Evolutionary conservation across 305 asterid species (phyloP), one percentile per base, ranked within the genome.

Genomic region (Fraxinus floribunda): DNA sequence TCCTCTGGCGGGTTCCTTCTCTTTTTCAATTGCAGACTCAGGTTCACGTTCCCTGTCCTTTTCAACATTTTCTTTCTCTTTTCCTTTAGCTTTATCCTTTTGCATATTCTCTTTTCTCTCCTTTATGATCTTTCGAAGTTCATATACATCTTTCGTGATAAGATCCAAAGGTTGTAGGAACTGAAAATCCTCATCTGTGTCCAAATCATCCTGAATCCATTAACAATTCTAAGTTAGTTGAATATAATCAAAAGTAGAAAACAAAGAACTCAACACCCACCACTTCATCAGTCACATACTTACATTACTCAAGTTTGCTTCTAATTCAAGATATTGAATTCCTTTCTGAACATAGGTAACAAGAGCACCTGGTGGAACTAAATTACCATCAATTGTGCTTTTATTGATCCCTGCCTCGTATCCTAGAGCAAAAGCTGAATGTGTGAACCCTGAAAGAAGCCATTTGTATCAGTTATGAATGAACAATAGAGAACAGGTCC

Each of bases 301-400:
- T 89, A 95, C 99, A 3, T 78, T 87, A 78, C 80, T 89, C 89
- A 90, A 79, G 84, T 95, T 94, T 85, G 96, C 98, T 85, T 95
- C 99, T 80, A 95, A 88, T 86, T 95, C 97, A 79, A 95, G 97
- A 86, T 93, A 95, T 76, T 92, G 97, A 86, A 94, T 93, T 86
- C 98, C 99, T 87, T 94, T 95, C 86, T 95, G 99, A 77, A 95
- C 85, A 87, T 92, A 94, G 68, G 94, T 95, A 73, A 94, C 89
- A 68, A 95, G 98, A 77, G 97, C 99, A 85, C 97, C 98, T 2
- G 97, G 98, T 20, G 99, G 99, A 87, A 95, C 99, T 86, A 91
- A 91, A 86, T 93, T 93, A 20, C 90, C 96, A 85, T 95, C 97
- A 70, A 95, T 92, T 75, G 90, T 87, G 87, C 93, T 90, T 84